These are phyloP conservation scores for Mallotus repandus DNA, from an alignment of 441 rosid species.

Conservation along the genomic window DNA sequence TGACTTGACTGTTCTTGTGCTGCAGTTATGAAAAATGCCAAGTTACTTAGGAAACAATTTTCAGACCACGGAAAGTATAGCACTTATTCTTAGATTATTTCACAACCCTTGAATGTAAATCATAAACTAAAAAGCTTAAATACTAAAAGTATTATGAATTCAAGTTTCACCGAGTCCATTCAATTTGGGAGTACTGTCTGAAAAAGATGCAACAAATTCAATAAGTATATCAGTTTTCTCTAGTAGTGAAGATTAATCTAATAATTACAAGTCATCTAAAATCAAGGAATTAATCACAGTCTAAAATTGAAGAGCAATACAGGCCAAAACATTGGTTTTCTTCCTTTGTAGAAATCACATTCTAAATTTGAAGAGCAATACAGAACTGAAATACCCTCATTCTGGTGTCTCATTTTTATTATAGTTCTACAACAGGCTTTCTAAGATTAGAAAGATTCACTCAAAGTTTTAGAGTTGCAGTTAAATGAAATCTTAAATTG, in stretches of 20 bases:
- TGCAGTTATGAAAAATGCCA: conserved; percentile 31
- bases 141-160: neutral
- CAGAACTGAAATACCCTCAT: neutral
- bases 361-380: neutral
- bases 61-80: neutral
- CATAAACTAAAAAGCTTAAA: neutral
- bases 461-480: neutral
- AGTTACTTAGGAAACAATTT: conserved; percentile 18
- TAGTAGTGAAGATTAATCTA: too few species aligned
- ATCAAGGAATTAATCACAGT: too few species aligned
- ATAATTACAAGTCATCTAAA: too few species aligned
- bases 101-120: neutral
- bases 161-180: neutral
- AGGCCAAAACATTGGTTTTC: neutral
- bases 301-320: neutral
- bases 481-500: neutral
- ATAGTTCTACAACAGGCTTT: neutral
- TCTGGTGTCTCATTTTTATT: neutral
- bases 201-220: neutral
- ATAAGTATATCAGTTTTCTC: neutral
- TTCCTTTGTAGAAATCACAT: neutral
- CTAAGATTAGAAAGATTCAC: conserved; percentile 3
- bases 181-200: neutral
- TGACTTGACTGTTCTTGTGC: conserved; percentile 72
- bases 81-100: neutral